Percentiles rank a stretch among this genome's conserved stretches.
phyloP scores from a whole-genome alignment of 2,329 filamentous ascomycete genomes.

The Penicillium nordicum region DNA sequence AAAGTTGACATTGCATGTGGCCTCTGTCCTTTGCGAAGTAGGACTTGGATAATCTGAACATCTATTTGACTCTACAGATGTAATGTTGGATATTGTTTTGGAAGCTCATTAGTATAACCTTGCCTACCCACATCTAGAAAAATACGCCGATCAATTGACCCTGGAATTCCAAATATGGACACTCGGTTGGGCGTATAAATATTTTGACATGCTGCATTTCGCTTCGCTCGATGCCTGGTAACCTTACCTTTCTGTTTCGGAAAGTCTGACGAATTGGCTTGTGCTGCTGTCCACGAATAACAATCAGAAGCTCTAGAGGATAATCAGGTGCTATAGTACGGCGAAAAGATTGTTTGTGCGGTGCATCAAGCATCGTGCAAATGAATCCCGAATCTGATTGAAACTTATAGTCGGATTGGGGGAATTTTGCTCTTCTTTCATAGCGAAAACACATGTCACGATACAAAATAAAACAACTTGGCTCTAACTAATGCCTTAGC shows the following conservation, averaged over 20 bases:
- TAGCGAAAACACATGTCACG: neutral
- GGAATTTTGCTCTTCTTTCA: neutral
- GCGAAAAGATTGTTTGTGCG: too few species aligned
- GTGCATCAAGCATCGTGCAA: neutral
- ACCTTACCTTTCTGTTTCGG: neutral
- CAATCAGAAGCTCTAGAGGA: neutral
- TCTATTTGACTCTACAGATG: neutral
- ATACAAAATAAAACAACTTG: neutral
- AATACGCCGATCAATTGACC: neutral
- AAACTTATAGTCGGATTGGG: neutral
- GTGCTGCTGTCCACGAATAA: neutral
- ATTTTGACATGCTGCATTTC: neutral
- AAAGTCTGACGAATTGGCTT: neutral
- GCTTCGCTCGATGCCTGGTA: too few species aligned
- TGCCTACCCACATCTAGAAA: neutral
- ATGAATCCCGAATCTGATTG: neutral
- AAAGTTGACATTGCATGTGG: neutral
- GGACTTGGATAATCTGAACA: neutral
- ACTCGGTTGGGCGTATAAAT: neutral
- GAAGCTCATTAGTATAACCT: neutral
- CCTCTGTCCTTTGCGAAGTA: neutral
- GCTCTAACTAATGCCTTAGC: neutral
- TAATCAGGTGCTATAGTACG: neutral
- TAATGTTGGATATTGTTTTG: neutral
- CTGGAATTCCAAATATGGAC: neutral